Percentiles rank a stretch among this genome's conserved stretches.
Evolutionary conservation across 1,284 basidiomycete genomes (phyloP).

Genomic region (Phlebopus sp.): DNA sequence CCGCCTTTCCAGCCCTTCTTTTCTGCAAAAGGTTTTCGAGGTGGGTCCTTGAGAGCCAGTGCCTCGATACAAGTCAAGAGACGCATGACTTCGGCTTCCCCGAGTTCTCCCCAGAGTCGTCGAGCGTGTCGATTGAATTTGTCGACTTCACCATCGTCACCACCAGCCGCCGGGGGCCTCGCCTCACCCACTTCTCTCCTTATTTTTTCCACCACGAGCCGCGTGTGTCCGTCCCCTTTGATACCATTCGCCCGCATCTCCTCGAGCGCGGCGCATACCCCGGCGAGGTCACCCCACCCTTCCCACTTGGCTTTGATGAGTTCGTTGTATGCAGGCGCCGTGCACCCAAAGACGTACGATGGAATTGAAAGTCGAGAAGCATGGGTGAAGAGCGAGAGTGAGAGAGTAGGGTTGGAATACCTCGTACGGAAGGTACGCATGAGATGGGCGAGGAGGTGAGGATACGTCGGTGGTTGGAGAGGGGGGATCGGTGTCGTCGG

Average conservation of each 20-base stretch:
- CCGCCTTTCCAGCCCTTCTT: slow-evolving; percentile 5
- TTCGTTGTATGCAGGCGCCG: slow-evolving; percentile 83
- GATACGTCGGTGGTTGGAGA: slow-evolving; percentile 65
- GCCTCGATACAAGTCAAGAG: slow-evolving; percentile 40
- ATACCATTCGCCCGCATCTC: slow-evolving; percentile 85
- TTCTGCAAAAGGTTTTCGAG: slow-evolving; percentile 13
- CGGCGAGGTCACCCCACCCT: slow-evolving; percentile 76
- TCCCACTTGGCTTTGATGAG: slow-evolving; percentile 77
- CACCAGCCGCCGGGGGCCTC: slow-evolving; percentile 19
- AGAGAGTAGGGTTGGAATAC: slow-evolving; percentile 76
- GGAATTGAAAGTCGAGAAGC: slow-evolving; percentile 69
- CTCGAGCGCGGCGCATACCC: slow-evolving; percentile 65
- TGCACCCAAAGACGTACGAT: slow-evolving; percentile 85
- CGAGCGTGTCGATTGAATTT: slow-evolving; percentile 19
- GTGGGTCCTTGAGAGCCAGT: slow-evolving; percentile 29
- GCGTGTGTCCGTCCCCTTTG: slow-evolving; percentile 58
- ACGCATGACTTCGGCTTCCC: slow-evolving; percentile 34
- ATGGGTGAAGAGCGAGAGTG: slow-evolving; percentile 80
- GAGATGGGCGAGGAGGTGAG: slow-evolving; percentile 68
- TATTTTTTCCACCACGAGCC: slow-evolving; percentile 59
- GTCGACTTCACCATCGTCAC: slow-evolving; percentile 32
- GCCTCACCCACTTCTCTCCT: slow-evolving; percentile 60
- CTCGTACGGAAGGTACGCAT: slow-evolving; percentile 75
- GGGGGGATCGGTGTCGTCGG: slow-evolving; percentile 32
- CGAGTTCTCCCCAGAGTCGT: slow-evolving; percentile 19